Evolutionary conservation across 108 stramenopile genomes (phyloP), one percentile per base, ranked within the genome.

Genomic region (Bacterosira constricta): DNA sequence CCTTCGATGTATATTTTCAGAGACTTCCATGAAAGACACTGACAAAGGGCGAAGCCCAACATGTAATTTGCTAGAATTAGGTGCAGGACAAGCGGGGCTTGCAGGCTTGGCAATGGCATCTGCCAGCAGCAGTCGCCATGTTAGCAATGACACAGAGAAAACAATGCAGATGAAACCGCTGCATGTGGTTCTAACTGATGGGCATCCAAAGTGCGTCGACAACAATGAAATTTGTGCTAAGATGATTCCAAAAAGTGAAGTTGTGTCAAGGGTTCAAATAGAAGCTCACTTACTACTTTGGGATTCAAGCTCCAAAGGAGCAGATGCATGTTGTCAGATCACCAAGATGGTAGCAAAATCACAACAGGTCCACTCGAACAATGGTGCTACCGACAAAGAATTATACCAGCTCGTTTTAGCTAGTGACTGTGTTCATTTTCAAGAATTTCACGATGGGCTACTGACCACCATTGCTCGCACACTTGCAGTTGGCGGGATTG

Each of bases 391-490:
- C 29, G 26, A 30, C 51, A 35, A 41, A 30, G 67, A 35, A 27
- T 17, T 15, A 7, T 73, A 73, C 53, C 61, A 85, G 35, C 11
- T 88, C 4, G 69, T 79, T 25, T 65, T 90, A 29, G 80, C 82
- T 36, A 90, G 89, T 32, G 92, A 93, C 65, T 93, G 92, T 63
- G 72, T 81, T 25, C 92, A 93, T 59, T 93, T 93, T 75, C 84
- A 87, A 82, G 84, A 90, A 5, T 90, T 83, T 71, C 92, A 93
- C 68, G 88, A 86, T 17, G 80, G 73, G 9, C 36, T 93, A 18
- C 62, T 82, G 4, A 73, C 63, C 26, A 90, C 92, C 9, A 68
- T 88, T 27, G 59, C 85, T 20, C 71, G 83, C 23, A 73, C 71
- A 8, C 72, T 90, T 3, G 45, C 69, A n/a, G 77, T 93, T 11